Base-by-base conservation (phyloP, 257 asterid species). In the Solanum appendiculatum region DNA sequence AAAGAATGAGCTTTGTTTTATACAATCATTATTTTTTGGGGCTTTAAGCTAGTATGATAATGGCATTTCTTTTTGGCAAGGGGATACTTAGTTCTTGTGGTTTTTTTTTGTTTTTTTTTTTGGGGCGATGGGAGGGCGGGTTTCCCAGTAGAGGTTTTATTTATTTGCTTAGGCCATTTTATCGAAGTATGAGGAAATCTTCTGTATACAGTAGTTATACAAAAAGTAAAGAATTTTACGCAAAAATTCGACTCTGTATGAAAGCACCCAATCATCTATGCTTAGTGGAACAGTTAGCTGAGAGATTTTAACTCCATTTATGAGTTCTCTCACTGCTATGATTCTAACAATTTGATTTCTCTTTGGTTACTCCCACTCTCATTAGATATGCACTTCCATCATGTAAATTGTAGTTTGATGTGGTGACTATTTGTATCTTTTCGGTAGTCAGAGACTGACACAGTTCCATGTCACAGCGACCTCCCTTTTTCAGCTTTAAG, bases 401-500 rank as follows among this genome's bases (percentile, higher is more conserved):
- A 80, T 46, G 9, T 46, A 25, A 16, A 15, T 25, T 27, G 8
- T 31, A 46, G 64, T 80, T 80, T 80, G 84, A 16, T 31, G 16
- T 46, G 58, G 63, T 77, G 84, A 80, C 18, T 42, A 46, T 58
- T 80, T 4, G 34, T 25, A 44, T 34, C 42, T 82, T 18, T 81
- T 64, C 16, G 23, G 14, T 68, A 63, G 21, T 75, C 90, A 44
- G n/a, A 54, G 25, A 29, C 87, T 34, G 60, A 44, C 70, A 44
- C 39, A 46, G n/a, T 48, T 88, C 84, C 85, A 46, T 92, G 29
- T 88, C 64, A 91, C 98, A 97, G 99, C 92, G 98, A 9, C 98
- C 98, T 89, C 98, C 98, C 39, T 95, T 94, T 95, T 97, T 95
- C 91, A 93, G 96, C 93, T 93, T 93, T 91, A 96, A 97, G 94